Evolutionary conservation across 257 asterid species (phyloP).

Genomic region (Solanum clarkiae): DNA sequence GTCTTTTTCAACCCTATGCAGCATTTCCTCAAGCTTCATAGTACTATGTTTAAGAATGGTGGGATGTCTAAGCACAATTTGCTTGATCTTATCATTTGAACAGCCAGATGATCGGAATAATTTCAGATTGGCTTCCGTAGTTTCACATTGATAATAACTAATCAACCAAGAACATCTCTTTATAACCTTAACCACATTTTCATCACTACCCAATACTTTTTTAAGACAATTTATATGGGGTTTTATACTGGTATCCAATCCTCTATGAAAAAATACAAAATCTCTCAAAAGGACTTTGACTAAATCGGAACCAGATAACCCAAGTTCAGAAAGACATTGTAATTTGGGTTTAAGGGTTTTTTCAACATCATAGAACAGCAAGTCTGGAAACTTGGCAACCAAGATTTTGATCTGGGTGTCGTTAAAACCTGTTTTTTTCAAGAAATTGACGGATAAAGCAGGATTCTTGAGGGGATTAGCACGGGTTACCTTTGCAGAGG

Average conservation of each 20-base stretch:
- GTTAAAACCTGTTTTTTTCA: background rate
- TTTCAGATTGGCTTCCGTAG: background rate
- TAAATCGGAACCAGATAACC: background rate
- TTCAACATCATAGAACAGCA: background rate
- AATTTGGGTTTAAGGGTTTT: conserved; percentile 10
- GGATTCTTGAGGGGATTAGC: background rate
- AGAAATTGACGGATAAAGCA: background rate
- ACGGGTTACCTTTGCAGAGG: background rate
- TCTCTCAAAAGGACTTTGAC: background rate
- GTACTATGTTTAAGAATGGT: background rate
- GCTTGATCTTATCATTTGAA: background rate
- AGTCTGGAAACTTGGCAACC: background rate
- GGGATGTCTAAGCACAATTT: background rate
- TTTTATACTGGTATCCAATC: background rate
- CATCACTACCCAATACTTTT: conserved; percentile 1
- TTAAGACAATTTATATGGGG: background rate
- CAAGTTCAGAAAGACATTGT: background rate
- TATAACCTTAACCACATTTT: background rate
- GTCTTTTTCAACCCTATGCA: background rate
- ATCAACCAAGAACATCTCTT: background rate
- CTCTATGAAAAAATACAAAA: background rate
- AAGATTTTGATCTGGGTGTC: background rate
- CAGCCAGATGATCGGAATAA: background rate
- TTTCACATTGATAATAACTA: background rate
- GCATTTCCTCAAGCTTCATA: background rate